Evolutionary conservation across 768 basidiomycete genomes (phyloP).

Genomic region (Amyloporia xantha): DNA sequence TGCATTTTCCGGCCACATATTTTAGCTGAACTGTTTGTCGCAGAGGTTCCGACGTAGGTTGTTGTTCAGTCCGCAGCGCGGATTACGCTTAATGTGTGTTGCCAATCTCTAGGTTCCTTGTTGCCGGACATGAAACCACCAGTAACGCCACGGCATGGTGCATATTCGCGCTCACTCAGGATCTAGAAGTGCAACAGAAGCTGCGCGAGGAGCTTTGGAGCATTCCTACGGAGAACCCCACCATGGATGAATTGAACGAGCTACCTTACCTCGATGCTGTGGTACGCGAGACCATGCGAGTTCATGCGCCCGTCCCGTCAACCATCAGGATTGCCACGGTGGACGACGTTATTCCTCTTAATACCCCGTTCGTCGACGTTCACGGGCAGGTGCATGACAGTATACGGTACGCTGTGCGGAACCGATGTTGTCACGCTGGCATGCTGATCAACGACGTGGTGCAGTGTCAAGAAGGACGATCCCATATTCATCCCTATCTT

Average conservation of each 20-base stretch:
- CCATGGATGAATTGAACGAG: constrained; percentile 61
- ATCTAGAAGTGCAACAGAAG: constrained; percentile 28
- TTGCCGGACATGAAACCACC: constrained; percentile 38
- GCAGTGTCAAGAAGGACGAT: constrained; percentile 22
- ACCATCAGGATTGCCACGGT: constrained; percentile 39
- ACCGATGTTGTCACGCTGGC: not conserved
- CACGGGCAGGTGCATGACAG: constrained; percentile 5
- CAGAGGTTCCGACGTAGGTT: constrained; percentile 21
- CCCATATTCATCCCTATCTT: constrained; percentile 44
- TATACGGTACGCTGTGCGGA: not conserved
- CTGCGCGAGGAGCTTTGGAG: constrained; percentile 33
- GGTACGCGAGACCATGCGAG: constrained; percentile 50
- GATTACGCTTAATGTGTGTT: too few species aligned
- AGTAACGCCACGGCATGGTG: constrained; percentile 28
- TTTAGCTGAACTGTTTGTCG: not conserved
- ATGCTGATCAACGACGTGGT: not conserved
- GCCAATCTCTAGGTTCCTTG: constrained; percentile 10
- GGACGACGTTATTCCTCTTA: constrained; percentile 48
- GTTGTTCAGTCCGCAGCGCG: not conserved
- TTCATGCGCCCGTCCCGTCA: constrained; percentile 44
- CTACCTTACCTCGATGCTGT: constrained; percentile 65
- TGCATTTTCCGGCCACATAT: not conserved
- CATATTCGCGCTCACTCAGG: constrained; percentile 30
- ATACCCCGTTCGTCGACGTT: constrained; percentile 21
- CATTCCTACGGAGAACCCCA: constrained; percentile 39